Base-by-base conservation (phyloP, 2,329 filamentous ascomycete genomes). In the Aspergillus ibericus region DNA sequence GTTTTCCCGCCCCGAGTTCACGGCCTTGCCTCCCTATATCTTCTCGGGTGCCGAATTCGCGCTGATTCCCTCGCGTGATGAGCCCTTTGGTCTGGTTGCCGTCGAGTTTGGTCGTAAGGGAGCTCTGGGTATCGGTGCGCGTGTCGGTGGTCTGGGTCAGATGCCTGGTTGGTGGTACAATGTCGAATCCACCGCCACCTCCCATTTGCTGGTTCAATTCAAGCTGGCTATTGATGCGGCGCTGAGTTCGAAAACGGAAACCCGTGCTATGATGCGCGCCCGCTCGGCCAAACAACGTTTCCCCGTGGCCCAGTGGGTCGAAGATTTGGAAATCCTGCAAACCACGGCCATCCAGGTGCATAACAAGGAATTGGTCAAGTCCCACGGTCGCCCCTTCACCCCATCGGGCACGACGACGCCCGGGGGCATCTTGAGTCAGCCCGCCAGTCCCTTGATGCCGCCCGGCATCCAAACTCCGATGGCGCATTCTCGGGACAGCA, bases 111-210 rank as follows among this genome's bases (percentile, higher is more conserved):
- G 86, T 57, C 79, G 86, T 22, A 88, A 88, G 70, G 86, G 86
- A 66, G 86, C 86, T 25, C 78, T 88, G 50, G 86, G 86, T 65
- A 84, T 88, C 51, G 86, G 86, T 49, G 84, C 85, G 38, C 79
- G 85, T 52, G 86, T 88, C 22, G 86, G 86, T 63, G 86, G 86
- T 56, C 78, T 88, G n/a, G 85, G 86, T 16, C 83, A 86, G 67
- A 88, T 88, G 85, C 86, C 86, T 15, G 86, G 86, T 18, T 88
- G 85, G 82, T 88, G 86, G 86, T 88, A 83, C 69, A 88, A 85
- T 0, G 83, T 88, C 56, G 86, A 88, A 69, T 87, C 84, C 0
- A 85, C 81, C 5, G 83, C 83, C 1, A 86, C 85, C 0, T 80
- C 80, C 40, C 86, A 88, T 75, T 72, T 88, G 51, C 77, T 88